Conservation (phyloP, 257 asterid species). For the Solanum raphanifolium region DNA sequence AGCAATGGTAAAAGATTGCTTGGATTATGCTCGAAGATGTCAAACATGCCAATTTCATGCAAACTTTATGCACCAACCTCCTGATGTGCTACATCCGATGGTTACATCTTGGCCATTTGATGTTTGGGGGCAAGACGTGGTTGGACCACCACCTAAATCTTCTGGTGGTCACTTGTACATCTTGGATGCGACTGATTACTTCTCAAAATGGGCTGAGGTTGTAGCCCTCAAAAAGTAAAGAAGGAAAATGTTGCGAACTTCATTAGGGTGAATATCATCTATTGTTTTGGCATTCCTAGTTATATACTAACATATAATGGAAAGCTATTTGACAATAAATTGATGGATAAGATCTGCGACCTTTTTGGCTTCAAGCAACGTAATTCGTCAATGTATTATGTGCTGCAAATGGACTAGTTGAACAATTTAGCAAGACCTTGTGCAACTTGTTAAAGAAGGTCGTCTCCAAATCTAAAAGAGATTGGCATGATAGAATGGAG, state of each 20-base stretch:
- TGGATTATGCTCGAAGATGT: neutral
- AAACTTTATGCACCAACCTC: too few species aligned
- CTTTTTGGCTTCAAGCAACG: neutral
- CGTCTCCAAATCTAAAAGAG: neutral
- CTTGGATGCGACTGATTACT: neutral
- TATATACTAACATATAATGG: neutral
- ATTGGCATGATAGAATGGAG: neutral
- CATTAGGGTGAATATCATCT: neutral
- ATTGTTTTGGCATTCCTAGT: neutral
- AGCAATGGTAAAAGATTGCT: neutral
- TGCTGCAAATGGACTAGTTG: neutral
- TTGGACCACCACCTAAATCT: neutral
- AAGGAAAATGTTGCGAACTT: neutral
- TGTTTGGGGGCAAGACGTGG: neutral
- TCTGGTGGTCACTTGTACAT: neutral
- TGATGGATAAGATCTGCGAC: neutral
- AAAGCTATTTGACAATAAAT: neutral
- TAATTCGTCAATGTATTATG: neutral
- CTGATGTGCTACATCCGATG: too few species aligned
- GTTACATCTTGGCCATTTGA: too few species aligned
- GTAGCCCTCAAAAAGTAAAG: neutral
- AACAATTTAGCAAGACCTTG: neutral
- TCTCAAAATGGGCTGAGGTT: neutral
- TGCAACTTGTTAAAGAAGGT: neutral
- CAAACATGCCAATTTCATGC: too few species aligned